Conservation (phyloP, 306 rosid genomes). For the Vigna nakashimae region DNA sequence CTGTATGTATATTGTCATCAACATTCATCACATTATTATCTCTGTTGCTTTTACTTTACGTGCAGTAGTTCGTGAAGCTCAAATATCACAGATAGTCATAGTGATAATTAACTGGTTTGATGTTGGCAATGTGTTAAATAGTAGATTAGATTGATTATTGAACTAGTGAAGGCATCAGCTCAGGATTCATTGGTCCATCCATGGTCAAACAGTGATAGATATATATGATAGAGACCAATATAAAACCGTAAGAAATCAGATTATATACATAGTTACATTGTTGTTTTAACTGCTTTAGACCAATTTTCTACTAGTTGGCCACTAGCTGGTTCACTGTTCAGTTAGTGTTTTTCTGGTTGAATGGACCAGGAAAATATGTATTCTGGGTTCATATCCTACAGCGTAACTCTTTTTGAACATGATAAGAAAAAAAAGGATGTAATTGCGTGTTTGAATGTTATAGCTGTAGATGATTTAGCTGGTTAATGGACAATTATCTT, state of each 20-base stretch:
- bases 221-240: too few species aligned
- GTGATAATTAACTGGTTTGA: neutral
- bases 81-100: neutral
- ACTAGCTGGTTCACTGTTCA: too few species aligned
- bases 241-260: too few species aligned
- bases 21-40: too few species aligned
- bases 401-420: neutral
- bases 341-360: too few species aligned
- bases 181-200: too few species aligned
- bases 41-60: neutral
- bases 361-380: too few species aligned
- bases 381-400: neutral
- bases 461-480: neutral
- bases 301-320: neutral
- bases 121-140: too few species aligned
- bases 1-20: too few species aligned
- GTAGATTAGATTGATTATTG: too few species aligned
- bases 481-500: conserved; percentile 16
- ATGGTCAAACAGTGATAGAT: too few species aligned
- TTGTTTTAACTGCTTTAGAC: neutral
- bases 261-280: neutral
- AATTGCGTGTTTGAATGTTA: neutral
- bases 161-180: too few species aligned
- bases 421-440: neutral
- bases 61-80: neutral